phyloP scores from a whole-genome alignment of 2,329 filamentous ascomycete genomes.

The Sclerotinia minor region DNA sequence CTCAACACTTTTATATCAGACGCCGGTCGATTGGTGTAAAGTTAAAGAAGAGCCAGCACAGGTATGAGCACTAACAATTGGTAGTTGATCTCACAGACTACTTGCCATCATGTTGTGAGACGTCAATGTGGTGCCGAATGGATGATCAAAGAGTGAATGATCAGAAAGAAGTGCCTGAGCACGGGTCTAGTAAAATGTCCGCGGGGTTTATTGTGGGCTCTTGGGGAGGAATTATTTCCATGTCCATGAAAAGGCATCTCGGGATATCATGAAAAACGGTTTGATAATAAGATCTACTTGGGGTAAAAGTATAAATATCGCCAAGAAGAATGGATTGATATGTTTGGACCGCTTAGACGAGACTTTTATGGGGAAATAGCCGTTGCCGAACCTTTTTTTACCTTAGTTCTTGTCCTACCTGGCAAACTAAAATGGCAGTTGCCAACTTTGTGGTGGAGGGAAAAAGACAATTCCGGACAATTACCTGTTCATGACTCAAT shows the following conservation, averaged over 20 bases:
- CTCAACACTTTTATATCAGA: background rate
- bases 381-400: background rate
- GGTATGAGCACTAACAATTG: background rate
- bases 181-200: no score
- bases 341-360: background rate
- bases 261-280: background rate
- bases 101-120: slow-evolving; percentile 1
- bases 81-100: background rate
- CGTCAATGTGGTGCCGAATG: background rate
- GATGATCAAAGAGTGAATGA: background rate
- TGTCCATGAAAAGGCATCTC: no score
- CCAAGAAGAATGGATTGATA: background rate
- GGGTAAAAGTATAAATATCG: background rate
- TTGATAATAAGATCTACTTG: background rate
- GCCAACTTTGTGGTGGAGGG: background rate
- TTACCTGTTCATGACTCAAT: background rate
- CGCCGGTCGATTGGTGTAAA: background rate
- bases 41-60: background rate
- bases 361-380: background rate
- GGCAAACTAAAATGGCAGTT: background rate
- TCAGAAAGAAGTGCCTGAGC: no score
- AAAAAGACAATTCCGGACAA: background rate
- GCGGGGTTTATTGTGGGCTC: no score
- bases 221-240: no score
- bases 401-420: no score